phyloP scores from a whole-genome alignment of 768 basidiomycete genomes.

The Suillus cothurnatus region DNA sequence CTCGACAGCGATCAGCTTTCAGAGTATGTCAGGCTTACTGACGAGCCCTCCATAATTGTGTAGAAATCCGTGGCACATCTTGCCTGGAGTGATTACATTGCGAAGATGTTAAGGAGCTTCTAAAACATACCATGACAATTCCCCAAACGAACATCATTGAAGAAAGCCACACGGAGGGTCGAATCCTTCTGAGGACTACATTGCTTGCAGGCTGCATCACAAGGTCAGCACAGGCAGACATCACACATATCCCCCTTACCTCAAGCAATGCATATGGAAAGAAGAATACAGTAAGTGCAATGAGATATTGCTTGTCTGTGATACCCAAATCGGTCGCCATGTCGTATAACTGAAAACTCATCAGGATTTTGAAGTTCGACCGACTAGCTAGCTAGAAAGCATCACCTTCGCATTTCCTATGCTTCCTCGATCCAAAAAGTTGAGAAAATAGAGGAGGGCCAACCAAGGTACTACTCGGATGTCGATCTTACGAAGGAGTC shows the following conservation, averaged over 20 bases:
- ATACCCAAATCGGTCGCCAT: conserved; percentile 60
- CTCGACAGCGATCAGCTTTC: neutral
- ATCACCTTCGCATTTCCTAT: conserved; percentile 77
- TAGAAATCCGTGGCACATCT: conserved; percentile 68
- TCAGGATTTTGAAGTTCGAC: neutral
- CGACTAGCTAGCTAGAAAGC: neutral
- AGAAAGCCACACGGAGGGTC: conserved; percentile 67
- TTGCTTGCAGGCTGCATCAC: conserved; percentile 59
- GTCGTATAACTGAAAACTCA: conserved; percentile 50
- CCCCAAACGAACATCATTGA: conserved; percentile 46
- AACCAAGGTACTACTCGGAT: conserved; percentile 75
- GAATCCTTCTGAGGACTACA: conserved; percentile 55
- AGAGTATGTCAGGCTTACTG: conserved; percentile 38
- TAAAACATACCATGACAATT: conserved; percentile 39
- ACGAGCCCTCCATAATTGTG: conserved; percentile 63
- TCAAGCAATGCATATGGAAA: conserved; percentile 73
- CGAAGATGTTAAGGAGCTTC: neutral
- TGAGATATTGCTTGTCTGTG: conserved; percentile 64
- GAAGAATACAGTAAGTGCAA: conserved; percentile 76
- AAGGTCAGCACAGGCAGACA: neutral
- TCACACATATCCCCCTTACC: conserved; percentile 37
- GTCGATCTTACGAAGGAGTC: conserved; percentile 62
- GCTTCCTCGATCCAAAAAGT: conserved; percentile 62
- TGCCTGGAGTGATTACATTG: neutral
- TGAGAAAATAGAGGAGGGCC: conserved; percentile 70